phyloP scores from a whole-genome alignment of 2,329 filamentous ascomycete genomes.

The Exophiala lecanii-corni region DNA sequence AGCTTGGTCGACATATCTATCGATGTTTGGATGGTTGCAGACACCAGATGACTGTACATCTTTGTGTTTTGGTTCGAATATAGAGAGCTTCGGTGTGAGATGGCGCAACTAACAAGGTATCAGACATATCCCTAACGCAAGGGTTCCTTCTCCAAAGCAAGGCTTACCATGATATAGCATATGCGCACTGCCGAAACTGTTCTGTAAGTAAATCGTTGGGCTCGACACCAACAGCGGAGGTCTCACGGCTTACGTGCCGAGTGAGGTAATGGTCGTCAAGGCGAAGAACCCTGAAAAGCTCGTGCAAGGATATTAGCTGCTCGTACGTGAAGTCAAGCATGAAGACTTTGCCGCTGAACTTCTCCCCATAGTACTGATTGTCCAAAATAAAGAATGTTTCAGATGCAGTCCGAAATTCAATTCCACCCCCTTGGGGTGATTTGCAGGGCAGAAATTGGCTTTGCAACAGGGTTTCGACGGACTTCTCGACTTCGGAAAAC shows the following conservation, averaged over 20 bases:
- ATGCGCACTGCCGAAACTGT: conserved; percentile 6
- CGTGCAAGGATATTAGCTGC: conserved; percentile 6
- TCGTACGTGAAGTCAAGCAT: conserved; percentile 8
- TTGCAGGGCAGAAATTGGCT: conserved; percentile 7
- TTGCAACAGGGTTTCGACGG: conserved; percentile 1
- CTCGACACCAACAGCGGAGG: neutral
- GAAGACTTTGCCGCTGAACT: conserved; percentile 1
- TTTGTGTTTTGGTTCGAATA: conserved; percentile 4
- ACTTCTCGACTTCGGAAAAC: neutral
- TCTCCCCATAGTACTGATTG: conserved; percentile 3
- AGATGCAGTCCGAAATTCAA: neutral
- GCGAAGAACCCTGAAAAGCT: conserved; percentile 2
- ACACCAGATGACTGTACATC: conserved; percentile 1
- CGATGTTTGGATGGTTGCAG: neutral
- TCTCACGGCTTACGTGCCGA: conserved; percentile 3
- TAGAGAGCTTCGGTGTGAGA: conserved; percentile 4
- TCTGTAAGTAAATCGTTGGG: conserved; percentile 2
- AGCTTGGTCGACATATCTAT: conserved; percentile 5
- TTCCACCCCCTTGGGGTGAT: neutral
- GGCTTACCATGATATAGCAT: conserved; percentile 12
- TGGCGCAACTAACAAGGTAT: conserved; percentile 5
- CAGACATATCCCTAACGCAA: neutral
- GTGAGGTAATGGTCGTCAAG: conserved; percentile 6
- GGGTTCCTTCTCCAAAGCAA: neutral
- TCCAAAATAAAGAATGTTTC: conserved; percentile 8